Base-by-base conservation (phyloP, 2,329 filamentous ascomycete genomes). In the Cercospora sesami region DNA sequence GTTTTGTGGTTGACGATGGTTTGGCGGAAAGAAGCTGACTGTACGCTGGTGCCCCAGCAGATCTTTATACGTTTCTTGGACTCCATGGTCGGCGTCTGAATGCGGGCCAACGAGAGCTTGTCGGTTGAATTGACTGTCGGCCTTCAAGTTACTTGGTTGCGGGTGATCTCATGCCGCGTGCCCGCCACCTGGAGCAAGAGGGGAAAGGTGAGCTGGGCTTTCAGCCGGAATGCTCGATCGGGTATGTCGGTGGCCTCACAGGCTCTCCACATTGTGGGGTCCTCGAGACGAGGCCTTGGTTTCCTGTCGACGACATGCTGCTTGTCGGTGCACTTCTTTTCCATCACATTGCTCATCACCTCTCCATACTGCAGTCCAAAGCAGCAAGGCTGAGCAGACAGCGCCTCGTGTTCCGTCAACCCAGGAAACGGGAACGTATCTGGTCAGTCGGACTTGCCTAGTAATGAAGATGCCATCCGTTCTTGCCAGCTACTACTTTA, bases 21-120 rank as follows among this genome's bases (percentile, higher is more conserved):
- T 53, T 79, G 76, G 71, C 77, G 77, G 18, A 81, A 73, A 69
- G 80, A 77, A 33, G 80, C 76, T 26, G 78, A 74, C 72, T 81
- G 75, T 21, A 79, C 80, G 65, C 79, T 76, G 68, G 82, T 73
- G 63, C 79, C 80, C 12, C 81, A 77, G 0, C 77, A 78, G 70
- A 81, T 77, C 64, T 81, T 72, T 68, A 72, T 71, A 69, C 69
- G 65, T 33, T 48, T 69, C 30, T 51, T 57, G 16, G 68, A 66
- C 62, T 65, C 70, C 70, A 72, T 72, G 28, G 31, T 58, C 62
- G 62, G 62, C 62, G 28, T 64, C 51, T 64, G 62, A 28, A 36
- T 31, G 51, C 48, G 30, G 28, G 51, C 62, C 62, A 64, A 58
- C 51, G 62, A 64, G 62, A 64, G 62, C 62, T 64, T 28, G 62